Evolutionary conservation across 495 filamentous ascomycete species (phyloP).

Genomic region (Xeromyces bisporus): DNA sequence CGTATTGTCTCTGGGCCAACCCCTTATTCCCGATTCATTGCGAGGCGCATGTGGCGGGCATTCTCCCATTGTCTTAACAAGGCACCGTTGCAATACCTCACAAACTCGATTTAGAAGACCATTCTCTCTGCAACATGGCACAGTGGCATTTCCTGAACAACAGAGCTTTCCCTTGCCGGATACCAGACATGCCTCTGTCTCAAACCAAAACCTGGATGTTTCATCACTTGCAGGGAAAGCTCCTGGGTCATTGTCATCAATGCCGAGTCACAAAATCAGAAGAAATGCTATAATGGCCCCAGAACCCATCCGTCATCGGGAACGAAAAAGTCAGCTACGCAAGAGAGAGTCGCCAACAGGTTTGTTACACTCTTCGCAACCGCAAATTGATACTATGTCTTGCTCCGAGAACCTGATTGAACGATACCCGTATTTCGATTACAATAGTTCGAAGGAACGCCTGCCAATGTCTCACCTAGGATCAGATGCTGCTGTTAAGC

Average conservation of each 20-base stretch:
- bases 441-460: constrained; percentile 21
- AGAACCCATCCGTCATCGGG: constrained; percentile 26
- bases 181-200: constrained; percentile 23
- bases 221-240: constrained; percentile 12
- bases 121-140: constrained; percentile 20
- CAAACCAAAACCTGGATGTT: constrained; percentile 21
- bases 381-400: constrained; percentile 26
- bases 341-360: constrained; percentile 31
- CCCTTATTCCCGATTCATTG: constrained; percentile 26
- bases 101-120: constrained; percentile 24
- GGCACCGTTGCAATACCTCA: constrained; percentile 19
- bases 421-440: constrained; percentile 25
- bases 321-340: constrained; percentile 25
- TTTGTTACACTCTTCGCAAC: constrained; percentile 23
- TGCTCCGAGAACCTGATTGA: constrained; percentile 27
- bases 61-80: constrained; percentile 20
- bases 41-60: constrained; percentile 31
- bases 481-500: constrained; percentile 26
- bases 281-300: constrained; percentile 25
- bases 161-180: constrained; percentile 20
- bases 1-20: constrained; percentile 29
- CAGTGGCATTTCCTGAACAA: constrained; percentile 13
- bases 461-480: constrained; percentile 30
- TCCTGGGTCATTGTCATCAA: constrained; percentile 12
- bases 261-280: constrained; percentile 20